These are phyloP conservation scores for Aspergillus puulaauensis DNA, from an alignment of 2,329 filamentous ascomycete species.

Conservation along the genomic window DNA sequence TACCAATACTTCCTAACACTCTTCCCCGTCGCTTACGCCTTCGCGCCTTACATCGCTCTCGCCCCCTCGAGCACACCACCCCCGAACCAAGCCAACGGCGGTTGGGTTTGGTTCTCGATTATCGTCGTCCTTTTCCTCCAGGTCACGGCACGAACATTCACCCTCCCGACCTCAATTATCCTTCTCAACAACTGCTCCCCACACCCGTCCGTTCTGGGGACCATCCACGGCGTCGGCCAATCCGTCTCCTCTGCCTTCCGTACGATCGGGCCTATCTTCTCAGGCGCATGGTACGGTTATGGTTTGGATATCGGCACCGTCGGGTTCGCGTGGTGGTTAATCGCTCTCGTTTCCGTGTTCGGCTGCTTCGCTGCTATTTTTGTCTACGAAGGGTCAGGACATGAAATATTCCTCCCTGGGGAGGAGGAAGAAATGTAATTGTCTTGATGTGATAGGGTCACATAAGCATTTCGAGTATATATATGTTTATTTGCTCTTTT, in stretches of 20 bases:
- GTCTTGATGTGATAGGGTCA: not conserved
- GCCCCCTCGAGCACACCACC: slow-evolving; percentile 57
- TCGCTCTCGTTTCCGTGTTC: slow-evolving; percentile 54
- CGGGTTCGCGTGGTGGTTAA: slow-evolving; percentile 58
- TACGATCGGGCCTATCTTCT: slow-evolving; percentile 57
- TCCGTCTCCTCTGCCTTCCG: slow-evolving; percentile 56
- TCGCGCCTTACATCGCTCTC: slow-evolving; percentile 69
- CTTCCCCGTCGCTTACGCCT: slow-evolving; percentile 71
- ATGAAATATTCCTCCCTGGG: slow-evolving; percentile 52
- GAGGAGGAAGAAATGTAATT: slow-evolving; percentile 34
- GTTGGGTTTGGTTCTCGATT: slow-evolving; percentile 65
- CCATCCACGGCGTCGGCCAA: slow-evolving; percentile 60
- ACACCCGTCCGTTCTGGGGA: slow-evolving; percentile 59
- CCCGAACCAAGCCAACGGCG: slow-evolving; percentile 37
- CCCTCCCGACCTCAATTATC: slow-evolving; percentile 59
- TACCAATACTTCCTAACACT: slow-evolving; percentile 67
- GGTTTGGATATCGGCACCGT: slow-evolving; percentile 56
- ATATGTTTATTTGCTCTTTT: not conserved
- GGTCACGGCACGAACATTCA: slow-evolving; percentile 71
- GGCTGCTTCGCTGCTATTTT: slow-evolving; percentile 61
- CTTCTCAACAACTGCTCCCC: slow-evolving; percentile 61
- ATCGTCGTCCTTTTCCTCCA: slow-evolving; percentile 65
- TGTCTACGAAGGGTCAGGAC: slow-evolving; percentile 64
- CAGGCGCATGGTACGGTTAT: slow-evolving; percentile 55
- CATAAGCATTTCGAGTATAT: not conserved